Evolutionary conservation across 805 yeast genomes (phyloP).

Genomic region (Hanseniaspora clermontiae): DNA sequence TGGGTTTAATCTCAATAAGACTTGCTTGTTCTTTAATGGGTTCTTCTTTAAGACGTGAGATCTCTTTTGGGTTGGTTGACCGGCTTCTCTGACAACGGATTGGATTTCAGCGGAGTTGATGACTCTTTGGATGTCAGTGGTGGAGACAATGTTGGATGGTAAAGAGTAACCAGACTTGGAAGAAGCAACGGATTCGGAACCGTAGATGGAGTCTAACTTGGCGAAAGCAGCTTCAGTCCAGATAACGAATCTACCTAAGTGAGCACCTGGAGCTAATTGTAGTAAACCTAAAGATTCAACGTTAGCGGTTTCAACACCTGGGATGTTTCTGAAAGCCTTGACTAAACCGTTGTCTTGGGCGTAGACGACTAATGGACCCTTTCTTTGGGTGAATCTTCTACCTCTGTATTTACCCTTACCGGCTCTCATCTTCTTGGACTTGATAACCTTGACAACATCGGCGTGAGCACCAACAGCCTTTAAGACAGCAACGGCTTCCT

Average conservation of each 20-base stretch:
- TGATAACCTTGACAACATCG: constrained; percentile 94
- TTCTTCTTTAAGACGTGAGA: constrained; percentile 94
- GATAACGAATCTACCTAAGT: constrained; percentile 98
- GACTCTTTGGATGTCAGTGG: constrained; percentile 91
- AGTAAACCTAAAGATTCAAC: constrained; percentile 87
- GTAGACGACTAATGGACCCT: constrained; percentile 99
- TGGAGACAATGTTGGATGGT: constrained; percentile 88
- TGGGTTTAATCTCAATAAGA: constrained; percentile 96
- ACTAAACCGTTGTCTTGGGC: constrained; percentile 93
- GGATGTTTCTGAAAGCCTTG: constrained; percentile 98
- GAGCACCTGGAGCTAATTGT: constrained; percentile 99
- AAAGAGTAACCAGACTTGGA: constrained; percentile 80
- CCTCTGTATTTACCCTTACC: constrained; percentile 99
- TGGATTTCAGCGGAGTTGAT: constrained; percentile 99
- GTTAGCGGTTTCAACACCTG: constrained; percentile 97
- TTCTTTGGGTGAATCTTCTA: constrained; percentile 98
- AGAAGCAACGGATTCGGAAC: constrained; percentile 74
- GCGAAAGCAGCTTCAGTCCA: constrained; percentile 99
- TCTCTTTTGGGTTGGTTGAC: constrained; percentile 86
- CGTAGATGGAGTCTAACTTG: constrained; percentile 93
- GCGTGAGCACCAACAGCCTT: constrained; percentile 98
- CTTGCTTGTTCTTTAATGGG: constrained; percentile 99
- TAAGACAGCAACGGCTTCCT: constrained; percentile 95
- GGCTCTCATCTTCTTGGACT: constrained; percentile 97
- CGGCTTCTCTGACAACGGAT: constrained; percentile 92